phyloP scores from a whole-genome alignment of 2,329 filamentous ascomycete species.

The Neopestalotiopsis clavispora region DNA sequence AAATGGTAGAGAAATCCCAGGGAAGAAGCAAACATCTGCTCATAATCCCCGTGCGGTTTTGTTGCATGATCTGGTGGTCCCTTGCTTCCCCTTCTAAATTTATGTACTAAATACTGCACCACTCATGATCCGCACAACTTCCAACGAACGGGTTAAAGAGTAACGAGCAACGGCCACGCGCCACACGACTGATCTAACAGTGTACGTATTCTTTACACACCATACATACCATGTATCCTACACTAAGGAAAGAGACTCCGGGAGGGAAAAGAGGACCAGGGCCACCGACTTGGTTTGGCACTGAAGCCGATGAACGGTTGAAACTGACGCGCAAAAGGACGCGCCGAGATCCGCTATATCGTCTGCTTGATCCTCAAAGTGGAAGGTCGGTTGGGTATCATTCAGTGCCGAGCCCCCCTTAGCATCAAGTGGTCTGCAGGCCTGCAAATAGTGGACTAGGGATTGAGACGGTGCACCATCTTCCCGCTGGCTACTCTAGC shows the following conservation, averaged over 20 bases:
- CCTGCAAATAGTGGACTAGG: neutral
- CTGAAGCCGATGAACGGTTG: neutral
- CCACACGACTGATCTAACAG: neutral
- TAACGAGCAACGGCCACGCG: neutral
- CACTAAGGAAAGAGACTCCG: neutral
- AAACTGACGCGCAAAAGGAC: slow-evolving; percentile 2
- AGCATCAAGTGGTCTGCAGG: neutral
- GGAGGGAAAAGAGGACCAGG: neutral
- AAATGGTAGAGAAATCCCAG: too few species aligned
- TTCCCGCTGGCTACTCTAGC: slow-evolving; percentile 9
- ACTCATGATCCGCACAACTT: too few species aligned
- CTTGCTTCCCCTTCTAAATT: too few species aligned
- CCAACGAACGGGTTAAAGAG: neutral
- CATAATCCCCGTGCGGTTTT: too few species aligned
- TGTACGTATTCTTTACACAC: neutral
- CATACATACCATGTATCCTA: neutral
- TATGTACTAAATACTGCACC: too few species aligned
- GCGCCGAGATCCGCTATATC: slow-evolving; percentile 1
- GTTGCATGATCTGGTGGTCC: too few species aligned
- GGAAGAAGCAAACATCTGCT: too few species aligned
- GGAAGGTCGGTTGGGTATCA: slow-evolving; percentile 12
- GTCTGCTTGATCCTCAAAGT: neutral
- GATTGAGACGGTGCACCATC: slow-evolving; percentile 10
- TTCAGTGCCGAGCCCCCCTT: slow-evolving; percentile 5
- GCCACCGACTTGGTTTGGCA: neutral